Conservation (phyloP, 108 stramenopile genomes). For the Cyclotella sp. region DNA sequence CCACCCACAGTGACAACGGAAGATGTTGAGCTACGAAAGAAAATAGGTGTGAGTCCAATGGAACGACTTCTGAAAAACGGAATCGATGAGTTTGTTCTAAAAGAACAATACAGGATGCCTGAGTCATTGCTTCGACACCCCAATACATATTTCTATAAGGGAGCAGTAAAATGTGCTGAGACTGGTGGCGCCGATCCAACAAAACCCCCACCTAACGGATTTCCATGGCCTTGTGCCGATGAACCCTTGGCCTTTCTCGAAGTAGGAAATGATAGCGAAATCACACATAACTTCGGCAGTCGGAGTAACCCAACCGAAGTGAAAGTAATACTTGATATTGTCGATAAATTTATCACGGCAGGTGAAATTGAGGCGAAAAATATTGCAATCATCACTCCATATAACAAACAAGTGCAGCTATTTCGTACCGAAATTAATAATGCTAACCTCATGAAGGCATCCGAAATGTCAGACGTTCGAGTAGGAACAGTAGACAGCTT, state of each 20-base stretch:
- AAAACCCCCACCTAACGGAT: conserved; percentile 50
- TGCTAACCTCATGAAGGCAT: conserved; percentile 6
- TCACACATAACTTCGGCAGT: conserved; percentile 57
- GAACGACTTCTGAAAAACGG: conserved; percentile 65
- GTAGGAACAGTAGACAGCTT: conserved; percentile 83
- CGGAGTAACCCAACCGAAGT: conserved; percentile 70
- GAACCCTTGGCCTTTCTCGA: conserved; percentile 69
- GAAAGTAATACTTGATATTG: conserved; percentile 47
- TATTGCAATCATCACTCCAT: conserved; percentile 69
- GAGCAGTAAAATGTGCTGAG: conserved; percentile 50
- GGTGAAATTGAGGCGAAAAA: conserved; percentile 47
- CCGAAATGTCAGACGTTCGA: conserved; percentile 38
- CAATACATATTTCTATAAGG: conserved; percentile 72
- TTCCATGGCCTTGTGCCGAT: conserved; percentile 63
- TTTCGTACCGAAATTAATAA: conserved; percentile 54
- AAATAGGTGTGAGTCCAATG: conserved; percentile 73
- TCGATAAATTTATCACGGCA: conserved; percentile 42
- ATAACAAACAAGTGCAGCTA: conserved; percentile 64
- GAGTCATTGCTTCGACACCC: conserved; percentile 62
- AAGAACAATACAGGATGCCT: conserved; percentile 75
- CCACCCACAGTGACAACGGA: conserved; percentile 68
- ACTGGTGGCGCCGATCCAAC: conserved; percentile 2
- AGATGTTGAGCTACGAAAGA: conserved; percentile 45
- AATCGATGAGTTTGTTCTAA: conserved; percentile 48
- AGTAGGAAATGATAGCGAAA: conserved; percentile 57